Evolutionary conservation across 148 eudicot species (phyloP).

Genomic region (Rhododendron ferrugineum): DNA sequence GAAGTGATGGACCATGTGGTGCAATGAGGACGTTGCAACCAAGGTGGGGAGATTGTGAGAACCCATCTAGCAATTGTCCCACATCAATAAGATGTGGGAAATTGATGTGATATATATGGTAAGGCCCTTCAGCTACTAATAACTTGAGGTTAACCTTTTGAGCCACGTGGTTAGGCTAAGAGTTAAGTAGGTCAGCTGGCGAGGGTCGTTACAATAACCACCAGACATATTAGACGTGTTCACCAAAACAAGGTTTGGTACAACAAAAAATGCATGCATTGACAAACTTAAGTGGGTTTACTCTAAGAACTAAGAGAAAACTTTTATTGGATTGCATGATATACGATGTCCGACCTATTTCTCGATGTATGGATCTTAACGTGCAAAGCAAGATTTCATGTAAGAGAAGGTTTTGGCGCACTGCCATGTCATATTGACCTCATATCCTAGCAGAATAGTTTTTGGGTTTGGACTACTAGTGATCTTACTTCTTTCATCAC

Average conservation of each 20-base stretch:
- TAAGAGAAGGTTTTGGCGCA: background rate
- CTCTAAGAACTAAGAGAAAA: background rate
- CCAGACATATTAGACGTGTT: background rate
- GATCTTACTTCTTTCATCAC: background rate
- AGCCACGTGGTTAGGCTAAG: too few species aligned
- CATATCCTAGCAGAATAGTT: background rate
- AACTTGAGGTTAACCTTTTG: too few species aligned
- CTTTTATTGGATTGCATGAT: background rate
- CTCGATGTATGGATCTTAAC: background rate
- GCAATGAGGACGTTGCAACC: too few species aligned
- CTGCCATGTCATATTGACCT: background rate
- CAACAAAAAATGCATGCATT: background rate
- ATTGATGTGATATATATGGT: too few species aligned
- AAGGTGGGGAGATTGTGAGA: too few species aligned
- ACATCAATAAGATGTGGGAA: too few species aligned
- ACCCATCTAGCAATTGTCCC: too few species aligned
- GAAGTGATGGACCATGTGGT: too few species aligned
- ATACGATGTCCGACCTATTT: background rate
- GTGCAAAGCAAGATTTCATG: background rate
- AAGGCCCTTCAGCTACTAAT: too few species aligned
- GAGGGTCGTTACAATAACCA: too few species aligned
- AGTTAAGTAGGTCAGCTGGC: too few species aligned
- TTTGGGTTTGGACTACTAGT: background rate
- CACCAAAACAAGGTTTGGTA: background rate
- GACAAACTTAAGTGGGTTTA: background rate